Evolutionary conservation across 208 protist species (phyloP).

Genomic region (Trypanosoma caninum): DNA sequence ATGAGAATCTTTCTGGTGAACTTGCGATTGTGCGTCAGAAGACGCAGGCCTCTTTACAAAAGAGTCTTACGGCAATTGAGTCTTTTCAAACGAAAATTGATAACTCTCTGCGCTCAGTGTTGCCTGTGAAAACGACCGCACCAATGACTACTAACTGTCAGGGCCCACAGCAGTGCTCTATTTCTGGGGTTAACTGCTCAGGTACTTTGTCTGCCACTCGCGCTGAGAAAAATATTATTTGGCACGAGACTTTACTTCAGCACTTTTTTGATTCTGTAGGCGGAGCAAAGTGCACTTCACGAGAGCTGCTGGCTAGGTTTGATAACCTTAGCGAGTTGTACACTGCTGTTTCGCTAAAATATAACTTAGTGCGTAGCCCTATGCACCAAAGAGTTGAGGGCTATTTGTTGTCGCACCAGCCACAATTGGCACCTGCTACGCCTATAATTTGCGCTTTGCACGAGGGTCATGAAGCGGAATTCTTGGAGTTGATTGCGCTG

Average conservation of each 20-base stretch:
- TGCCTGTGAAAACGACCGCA: no score
- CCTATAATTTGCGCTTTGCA: conserved; percentile 33
- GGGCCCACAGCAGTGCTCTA: no score
- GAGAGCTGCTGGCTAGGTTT: background rate
- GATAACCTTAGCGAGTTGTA: background rate
- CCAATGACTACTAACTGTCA: no score
- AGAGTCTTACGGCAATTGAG: background rate
- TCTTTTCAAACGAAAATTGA: background rate
- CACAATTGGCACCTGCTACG: conserved; percentile 13
- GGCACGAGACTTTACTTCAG: conserved; percentile 13
- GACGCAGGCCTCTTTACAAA: background rate
- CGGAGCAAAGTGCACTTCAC: background rate
- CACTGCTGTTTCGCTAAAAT: conserved; percentile 1
- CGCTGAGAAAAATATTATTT: background rate
- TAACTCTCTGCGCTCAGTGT: background rate
- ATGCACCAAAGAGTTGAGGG: background rate
- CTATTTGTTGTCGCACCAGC: conserved; percentile 2
- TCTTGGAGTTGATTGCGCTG: conserved; percentile 22
- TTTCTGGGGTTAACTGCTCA: background rate
- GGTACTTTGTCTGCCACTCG: background rate
- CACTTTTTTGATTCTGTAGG: conserved; percentile 4
- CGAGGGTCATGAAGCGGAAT: conserved; percentile 25
- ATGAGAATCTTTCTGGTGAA: conserved; percentile 6
- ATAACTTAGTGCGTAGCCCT: conserved; percentile 1
- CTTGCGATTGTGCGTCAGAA: background rate